Percentiles rank a stretch among this genome's conserved stretches.
Evolutionary conservation across 2,329 filamentous ascomycete species (phyloP).

Genomic region (Cladosporium colombiae): DNA sequence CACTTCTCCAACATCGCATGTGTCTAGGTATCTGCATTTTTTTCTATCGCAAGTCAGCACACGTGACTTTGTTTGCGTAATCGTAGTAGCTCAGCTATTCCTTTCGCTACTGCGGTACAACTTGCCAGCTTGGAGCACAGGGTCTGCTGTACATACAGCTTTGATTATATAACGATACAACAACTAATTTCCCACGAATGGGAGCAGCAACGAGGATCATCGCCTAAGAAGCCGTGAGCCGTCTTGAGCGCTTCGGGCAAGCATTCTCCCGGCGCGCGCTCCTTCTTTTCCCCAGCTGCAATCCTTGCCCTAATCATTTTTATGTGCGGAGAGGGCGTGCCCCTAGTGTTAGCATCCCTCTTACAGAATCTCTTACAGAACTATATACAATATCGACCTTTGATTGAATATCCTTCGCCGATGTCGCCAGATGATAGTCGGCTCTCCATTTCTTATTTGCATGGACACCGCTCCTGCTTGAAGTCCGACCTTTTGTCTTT

Average conservation of each 20-base stretch:
- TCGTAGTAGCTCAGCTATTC: not conserved
- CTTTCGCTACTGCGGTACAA: not conserved
- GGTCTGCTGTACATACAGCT: not conserved
- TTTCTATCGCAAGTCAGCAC: not conserved
- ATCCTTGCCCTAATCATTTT: constrained; percentile 2
- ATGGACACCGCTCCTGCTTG: not conserved
- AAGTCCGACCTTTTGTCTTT: not conserved
- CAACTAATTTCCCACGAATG: constrained; percentile 1
- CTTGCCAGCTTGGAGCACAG: not conserved
- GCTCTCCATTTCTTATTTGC: not conserved
- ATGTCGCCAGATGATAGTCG: not conserved
- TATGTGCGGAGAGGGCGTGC: not conserved
- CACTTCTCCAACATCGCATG: not conserved
- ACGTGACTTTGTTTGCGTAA: not conserved
- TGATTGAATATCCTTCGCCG: not conserved
- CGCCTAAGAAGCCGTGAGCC: constrained; percentile 3
- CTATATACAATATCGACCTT: not conserved
- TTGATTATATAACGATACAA: not conserved
- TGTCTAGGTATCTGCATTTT: not conserved
- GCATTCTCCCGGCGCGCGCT: constrained; percentile 3
- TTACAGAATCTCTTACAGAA: constrained; percentile 18
- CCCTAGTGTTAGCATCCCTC: not conserved
- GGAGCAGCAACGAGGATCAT: not conserved
- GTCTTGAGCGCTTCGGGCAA: constrained; percentile 3
- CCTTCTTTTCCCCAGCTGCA: constrained; percentile 9